Evolutionary conservation across 2,329 filamentous ascomycete genomes (phyloP).

Genomic region (Penicillium hordei): DNA sequence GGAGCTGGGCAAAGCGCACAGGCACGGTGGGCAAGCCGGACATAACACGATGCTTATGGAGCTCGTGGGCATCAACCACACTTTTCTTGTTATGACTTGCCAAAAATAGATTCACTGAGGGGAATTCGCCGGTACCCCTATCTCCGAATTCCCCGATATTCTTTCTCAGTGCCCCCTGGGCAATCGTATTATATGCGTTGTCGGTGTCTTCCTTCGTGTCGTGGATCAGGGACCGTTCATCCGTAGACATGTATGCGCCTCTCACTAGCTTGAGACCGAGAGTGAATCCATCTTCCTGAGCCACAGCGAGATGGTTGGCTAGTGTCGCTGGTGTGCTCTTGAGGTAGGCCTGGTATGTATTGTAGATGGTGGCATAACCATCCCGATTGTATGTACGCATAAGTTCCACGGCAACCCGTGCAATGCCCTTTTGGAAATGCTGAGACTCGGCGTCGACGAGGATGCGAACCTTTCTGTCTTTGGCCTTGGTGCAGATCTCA

Average conservation of each 20-base stretch:
- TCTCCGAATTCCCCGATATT: conserved; percentile 27
- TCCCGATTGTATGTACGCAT: conserved; percentile 72
- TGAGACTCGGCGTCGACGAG: conserved; percentile 87
- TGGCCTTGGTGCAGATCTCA: conserved; percentile 60
- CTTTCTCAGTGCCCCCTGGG: conserved; percentile 64
- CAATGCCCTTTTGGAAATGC: conserved; percentile 73
- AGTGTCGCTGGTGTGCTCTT: conserved; percentile 62
- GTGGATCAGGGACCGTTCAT: conserved; percentile 69
- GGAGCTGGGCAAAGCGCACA: conserved; percentile 57
- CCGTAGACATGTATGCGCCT: conserved; percentile 70
- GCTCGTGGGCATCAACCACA: conserved; percentile 55
- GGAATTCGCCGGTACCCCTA: conserved; percentile 45
- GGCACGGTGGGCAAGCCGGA: conserved; percentile 46
- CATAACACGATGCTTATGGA: conserved; percentile 49
- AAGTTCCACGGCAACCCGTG: conserved; percentile 75
- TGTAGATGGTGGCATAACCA: conserved; percentile 70
- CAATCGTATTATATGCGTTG: conserved; percentile 68
- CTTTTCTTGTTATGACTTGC: conserved; percentile 81
- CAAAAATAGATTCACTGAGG: conserved; percentile 65
- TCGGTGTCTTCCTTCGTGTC: conserved; percentile 72
- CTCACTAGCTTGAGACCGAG: conserved; percentile 74
- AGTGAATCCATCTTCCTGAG: conserved; percentile 61
- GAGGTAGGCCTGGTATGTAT: conserved; percentile 76
- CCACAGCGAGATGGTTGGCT: conserved; percentile 59
- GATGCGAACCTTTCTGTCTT: conserved; percentile 66